Percentiles rank a stretch among this genome's conserved stretches.
Evolutionary conservation across 192 early-diverging fungal species (phyloP).

Genomic region (Thoreauomyces humboldtii): DNA sequence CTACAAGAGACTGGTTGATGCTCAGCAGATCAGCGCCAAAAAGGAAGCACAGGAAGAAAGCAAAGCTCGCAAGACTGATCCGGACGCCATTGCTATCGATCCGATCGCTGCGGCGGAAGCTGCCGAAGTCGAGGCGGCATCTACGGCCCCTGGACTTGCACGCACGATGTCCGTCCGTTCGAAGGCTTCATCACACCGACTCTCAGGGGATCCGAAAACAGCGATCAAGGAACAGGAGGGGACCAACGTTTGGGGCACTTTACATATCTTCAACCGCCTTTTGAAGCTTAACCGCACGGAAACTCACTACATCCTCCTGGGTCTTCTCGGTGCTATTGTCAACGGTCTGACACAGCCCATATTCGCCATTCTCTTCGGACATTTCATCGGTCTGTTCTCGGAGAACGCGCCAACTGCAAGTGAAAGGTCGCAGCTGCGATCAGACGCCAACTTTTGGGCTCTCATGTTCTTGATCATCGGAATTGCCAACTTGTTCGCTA

Average conservation of each 20-base stretch:
- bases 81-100: slow-evolving; percentile 22
- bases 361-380: slow-evolving; percentile 62
- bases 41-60: slow-evolving; percentile 3
- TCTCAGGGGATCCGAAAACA: background rate
- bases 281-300: slow-evolving; percentile 44
- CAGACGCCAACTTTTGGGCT: slow-evolving; percentile 51
- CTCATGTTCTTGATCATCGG: slow-evolving; percentile 63
- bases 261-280: slow-evolving; percentile 26
- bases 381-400: slow-evolving; percentile 36
- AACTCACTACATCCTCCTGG: slow-evolving; percentile 46
- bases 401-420: background rate
- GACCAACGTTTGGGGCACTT: background rate
- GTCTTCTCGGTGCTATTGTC: slow-evolving; percentile 57
- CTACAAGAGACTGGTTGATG: slow-evolving; percentile 65
- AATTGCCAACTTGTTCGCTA: slow-evolving; percentile 53
- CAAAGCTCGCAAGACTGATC: slow-evolving; percentile 6
- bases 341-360: slow-evolving; percentile 75
- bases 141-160: slow-evolving; percentile 4
- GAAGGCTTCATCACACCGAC: background rate
- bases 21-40: slow-evolving; percentile 57
- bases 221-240: background rate
- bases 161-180: slow-evolving; percentile 16
- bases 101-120: slow-evolving; percentile 31
- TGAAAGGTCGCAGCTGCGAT: no score
- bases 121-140: slow-evolving; percentile 7